These are phyloP conservation scores for Medicago truncatula DNA, from an alignment of 306 rosid species.

Conservation along the genomic window DNA sequence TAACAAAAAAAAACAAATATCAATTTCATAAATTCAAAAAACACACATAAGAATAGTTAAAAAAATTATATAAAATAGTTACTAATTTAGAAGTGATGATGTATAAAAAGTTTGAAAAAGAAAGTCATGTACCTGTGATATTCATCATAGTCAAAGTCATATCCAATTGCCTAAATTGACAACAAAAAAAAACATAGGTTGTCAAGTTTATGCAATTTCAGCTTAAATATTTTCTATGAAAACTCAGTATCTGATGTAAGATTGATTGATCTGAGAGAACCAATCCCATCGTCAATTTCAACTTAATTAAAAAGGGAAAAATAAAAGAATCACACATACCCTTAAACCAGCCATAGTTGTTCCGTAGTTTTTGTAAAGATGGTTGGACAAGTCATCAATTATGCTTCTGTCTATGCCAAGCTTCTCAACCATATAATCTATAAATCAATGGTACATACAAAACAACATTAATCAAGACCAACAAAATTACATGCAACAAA, in stretches of 20 bases:
- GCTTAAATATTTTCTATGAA: neutral
- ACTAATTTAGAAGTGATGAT: neutral
- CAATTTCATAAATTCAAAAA: slow-evolving; percentile 22
- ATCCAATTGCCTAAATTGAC: slow-evolving; percentile 79
- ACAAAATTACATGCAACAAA: neutral
- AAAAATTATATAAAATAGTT: neutral
- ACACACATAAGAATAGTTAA: neutral
- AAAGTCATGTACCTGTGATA: slow-evolving; percentile 62
- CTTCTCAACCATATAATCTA: slow-evolving; percentile 87
- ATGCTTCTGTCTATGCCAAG: slow-evolving; percentile 78
- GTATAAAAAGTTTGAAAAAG: neutral
- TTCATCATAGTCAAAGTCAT: slow-evolving; percentile 92
- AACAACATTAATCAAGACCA: slow-evolving; percentile 5
- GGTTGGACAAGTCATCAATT: slow-evolving; percentile 65
- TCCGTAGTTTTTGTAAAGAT: slow-evolving; percentile 85
- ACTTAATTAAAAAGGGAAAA: neutral
- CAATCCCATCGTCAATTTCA: neutral
- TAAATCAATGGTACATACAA: slow-evolving; percentile 26
- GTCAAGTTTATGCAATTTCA: neutral
- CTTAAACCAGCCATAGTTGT: slow-evolving; percentile 98
- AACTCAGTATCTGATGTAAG: too few relatives aligned
- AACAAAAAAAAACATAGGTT: slow-evolving; percentile 29
- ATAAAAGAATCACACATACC: slow-evolving; percentile 59
- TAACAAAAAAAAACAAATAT: neutral
- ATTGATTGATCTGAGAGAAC: too few relatives aligned